Conservation (phyloP, 192 early-diverging fungal species). For the Backusella westeae region DNA sequence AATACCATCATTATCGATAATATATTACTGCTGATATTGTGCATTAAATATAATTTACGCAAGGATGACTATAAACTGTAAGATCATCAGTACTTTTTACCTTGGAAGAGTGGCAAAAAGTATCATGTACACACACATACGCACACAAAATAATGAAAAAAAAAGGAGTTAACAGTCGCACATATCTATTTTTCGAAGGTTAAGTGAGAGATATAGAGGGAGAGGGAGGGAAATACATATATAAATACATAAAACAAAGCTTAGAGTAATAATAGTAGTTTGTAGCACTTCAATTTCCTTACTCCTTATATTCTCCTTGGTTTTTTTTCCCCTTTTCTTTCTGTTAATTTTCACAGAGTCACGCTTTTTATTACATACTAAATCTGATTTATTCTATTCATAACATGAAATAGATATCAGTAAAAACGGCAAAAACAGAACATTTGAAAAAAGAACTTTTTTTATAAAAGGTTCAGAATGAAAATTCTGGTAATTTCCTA, state of each 20-base stretch:
- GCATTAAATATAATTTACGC: not conserved
- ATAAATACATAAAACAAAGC: not conserved
- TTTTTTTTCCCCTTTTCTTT: not conserved
- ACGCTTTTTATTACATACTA: not conserved
- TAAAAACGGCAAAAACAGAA: no score
- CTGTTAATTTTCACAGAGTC: not conserved
- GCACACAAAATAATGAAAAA: not conserved
- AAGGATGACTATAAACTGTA: not conserved
- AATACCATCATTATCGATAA: not conserved
- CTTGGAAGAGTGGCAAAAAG: not conserved
- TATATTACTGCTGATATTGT: not conserved
- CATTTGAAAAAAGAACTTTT: no score
- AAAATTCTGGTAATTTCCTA: not conserved
- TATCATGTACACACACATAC: not conserved
- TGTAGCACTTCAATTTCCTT: not conserved
- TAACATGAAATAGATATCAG: no score
- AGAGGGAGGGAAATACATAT: not conserved
- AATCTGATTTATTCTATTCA: not conserved
- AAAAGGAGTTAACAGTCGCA: not conserved
- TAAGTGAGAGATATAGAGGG: not conserved
- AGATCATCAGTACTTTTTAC: not conserved
- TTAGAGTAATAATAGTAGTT: not conserved
- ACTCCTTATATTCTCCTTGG: not conserved
- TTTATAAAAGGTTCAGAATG: not conserved
- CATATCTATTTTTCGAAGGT: not conserved